Conservation (phyloP, 371 early-diverging fungal species). For the Mortierella polycephala region DNA sequence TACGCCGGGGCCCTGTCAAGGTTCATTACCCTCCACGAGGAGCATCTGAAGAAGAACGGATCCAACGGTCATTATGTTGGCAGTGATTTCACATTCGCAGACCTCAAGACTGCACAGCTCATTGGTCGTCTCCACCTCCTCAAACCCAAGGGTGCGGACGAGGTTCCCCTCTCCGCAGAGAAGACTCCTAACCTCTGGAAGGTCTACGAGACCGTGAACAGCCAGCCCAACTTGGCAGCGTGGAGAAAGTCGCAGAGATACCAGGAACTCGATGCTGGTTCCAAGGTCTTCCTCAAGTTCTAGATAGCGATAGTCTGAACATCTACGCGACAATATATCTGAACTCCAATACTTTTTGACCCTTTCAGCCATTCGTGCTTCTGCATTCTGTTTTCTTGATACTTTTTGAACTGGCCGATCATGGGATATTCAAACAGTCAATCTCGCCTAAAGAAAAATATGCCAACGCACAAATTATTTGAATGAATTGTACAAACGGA, state of each 20-base stretch:
- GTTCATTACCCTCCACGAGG: slow-evolving; percentile 31
- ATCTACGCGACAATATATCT: too few relatives aligned
- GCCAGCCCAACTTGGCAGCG: slow-evolving; percentile 8
- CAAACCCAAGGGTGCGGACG: slow-evolving; percentile 21
- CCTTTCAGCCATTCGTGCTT: too few relatives aligned
- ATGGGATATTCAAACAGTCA: too few relatives aligned
- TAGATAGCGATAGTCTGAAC: neutral
- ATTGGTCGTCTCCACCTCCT: slow-evolving; percentile 17
- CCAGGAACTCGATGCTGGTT: slow-evolving; percentile 19
- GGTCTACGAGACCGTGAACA: slow-evolving; percentile 31
- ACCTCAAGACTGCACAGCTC: slow-evolving; percentile 28
- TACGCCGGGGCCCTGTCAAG: slow-evolving; percentile 18
- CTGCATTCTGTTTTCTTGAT: too few relatives aligned
- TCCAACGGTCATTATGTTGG: slow-evolving; percentile 43
- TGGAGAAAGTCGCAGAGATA: slow-evolving; percentile 20
- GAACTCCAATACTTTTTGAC: too few relatives aligned
- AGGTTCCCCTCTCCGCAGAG: slow-evolving; percentile 23
- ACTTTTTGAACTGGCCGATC: too few relatives aligned
- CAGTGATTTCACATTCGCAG: slow-evolving; percentile 16
- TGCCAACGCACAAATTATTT: too few relatives aligned
- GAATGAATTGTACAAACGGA: too few relatives aligned
- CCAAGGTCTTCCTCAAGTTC: slow-evolving; percentile 23
- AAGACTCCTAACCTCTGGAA: slow-evolving; percentile 48
- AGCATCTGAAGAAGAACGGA: slow-evolving; percentile 30
- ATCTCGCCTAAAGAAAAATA: too few relatives aligned